phyloP scores from a whole-genome alignment of 225 moss, liverwort and hornwort genomes.

The Bryoerythrophyllum caledonicum region DNA sequence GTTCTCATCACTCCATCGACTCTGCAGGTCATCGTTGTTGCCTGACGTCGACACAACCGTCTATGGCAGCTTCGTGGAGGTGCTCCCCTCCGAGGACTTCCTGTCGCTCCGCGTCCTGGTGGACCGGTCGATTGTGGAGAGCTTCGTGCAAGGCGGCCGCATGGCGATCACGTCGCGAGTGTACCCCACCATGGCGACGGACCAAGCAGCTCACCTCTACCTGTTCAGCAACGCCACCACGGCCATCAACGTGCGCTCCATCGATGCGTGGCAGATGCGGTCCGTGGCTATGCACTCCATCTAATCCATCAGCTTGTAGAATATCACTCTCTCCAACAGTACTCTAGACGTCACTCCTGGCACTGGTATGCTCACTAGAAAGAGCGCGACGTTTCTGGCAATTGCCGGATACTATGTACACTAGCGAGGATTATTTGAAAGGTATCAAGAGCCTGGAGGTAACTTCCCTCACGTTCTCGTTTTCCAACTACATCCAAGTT shows the following conservation, averaged over 20 bases:
- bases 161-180: constrained; percentile 74
- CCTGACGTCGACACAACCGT: constrained; percentile 65
- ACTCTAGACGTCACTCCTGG: neutral
- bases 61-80: constrained; percentile 63
- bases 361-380: too few species aligned
- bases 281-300: constrained; percentile 47
- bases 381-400: neutral
- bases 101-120: constrained; percentile 77
- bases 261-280: constrained; percentile 62
- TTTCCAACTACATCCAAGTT: too few species aligned
- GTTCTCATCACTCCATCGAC: neutral
- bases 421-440: neutral
- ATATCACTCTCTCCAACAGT: neutral
- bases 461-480: neutral
- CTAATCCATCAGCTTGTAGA: constrained; percentile 22
- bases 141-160: constrained; percentile 81
- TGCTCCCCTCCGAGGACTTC: constrained; percentile 53
- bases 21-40: constrained; percentile 65
- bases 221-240: constrained; percentile 79
- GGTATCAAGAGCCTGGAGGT: neutral
- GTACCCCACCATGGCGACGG: constrained; percentile 57
- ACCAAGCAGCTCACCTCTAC: constrained; percentile 39
- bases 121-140: constrained; percentile 80
- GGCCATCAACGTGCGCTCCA: constrained; percentile 34
- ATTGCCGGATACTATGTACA: constrained; percentile 6